Percentiles rank a stretch among this genome's conserved stretches.
phyloP scores from a whole-genome alignment of 2,329 filamentous ascomycete species.

The Phaeosphaeriaceae sp. region DNA sequence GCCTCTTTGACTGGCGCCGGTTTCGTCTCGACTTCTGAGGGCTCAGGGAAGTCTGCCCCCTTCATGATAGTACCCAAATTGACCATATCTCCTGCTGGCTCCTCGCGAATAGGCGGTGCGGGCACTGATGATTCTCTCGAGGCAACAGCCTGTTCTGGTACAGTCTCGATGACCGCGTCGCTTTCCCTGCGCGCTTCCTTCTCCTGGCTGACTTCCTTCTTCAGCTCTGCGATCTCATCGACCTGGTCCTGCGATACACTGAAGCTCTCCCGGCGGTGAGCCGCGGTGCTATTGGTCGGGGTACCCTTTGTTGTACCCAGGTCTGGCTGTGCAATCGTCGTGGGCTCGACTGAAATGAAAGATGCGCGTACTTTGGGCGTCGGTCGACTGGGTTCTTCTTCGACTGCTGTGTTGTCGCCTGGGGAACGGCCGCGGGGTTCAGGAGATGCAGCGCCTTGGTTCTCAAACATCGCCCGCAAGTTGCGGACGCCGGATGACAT shows the following conservation, averaged over 20 bases:
- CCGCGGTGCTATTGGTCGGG: slow-evolving; percentile 36
- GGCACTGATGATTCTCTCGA: slow-evolving; percentile 47
- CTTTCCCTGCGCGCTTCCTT: slow-evolving; percentile 48
- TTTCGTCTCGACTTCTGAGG: slow-evolving; percentile 12
- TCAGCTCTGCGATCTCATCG: slow-evolving; percentile 46
- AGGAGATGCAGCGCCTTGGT: slow-evolving; percentile 46
- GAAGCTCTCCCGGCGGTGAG: slow-evolving; percentile 52
- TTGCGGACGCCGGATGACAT: slow-evolving; percentile 59
- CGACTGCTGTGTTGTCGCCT: slow-evolving; percentile 40
- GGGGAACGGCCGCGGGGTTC: slow-evolving; percentile 55
- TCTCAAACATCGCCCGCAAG: slow-evolving; percentile 59
- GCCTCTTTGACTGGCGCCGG: slow-evolving; percentile 3
- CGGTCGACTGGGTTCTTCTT: slow-evolving; percentile 40
- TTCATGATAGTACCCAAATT: slow-evolving; percentile 46
- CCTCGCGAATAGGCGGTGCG: slow-evolving; percentile 38
- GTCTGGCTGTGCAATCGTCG: slow-evolving; percentile 33
- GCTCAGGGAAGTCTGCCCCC: slow-evolving; percentile 44
- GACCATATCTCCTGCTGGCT: slow-evolving; percentile 33
- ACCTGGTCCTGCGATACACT: slow-evolving; percentile 46
- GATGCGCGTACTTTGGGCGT: slow-evolving; percentile 56
- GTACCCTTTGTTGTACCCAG: slow-evolving; percentile 35
- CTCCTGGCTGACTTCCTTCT: slow-evolving; percentile 51
- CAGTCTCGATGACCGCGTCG: slow-evolving; percentile 43
- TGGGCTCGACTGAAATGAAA: slow-evolving; percentile 56
- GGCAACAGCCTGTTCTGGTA: slow-evolving; percentile 54